phyloP scores from a whole-genome alignment of 2,329 filamentous ascomycete species.

The Diaporthe ilicicola region DNA sequence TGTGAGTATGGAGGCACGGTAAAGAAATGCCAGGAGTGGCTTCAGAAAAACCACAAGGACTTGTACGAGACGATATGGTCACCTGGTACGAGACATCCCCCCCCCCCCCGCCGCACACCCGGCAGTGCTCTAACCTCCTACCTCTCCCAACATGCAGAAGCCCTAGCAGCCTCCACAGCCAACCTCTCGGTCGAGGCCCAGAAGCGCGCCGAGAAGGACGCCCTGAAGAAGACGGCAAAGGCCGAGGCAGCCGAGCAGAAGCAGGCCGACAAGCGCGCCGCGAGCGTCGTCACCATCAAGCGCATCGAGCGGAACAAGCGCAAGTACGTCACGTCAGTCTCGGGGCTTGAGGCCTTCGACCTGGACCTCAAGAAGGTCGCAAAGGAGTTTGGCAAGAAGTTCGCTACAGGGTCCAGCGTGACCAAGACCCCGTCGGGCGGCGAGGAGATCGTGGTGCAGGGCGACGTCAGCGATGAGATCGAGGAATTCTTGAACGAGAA shows the following conservation, averaged over 20 bases:
- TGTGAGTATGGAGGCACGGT: slow-evolving; percentile 97
- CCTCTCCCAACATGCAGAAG: slow-evolving; percentile 62
- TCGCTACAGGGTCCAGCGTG: slow-evolving; percentile 91
- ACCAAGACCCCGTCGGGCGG: slow-evolving; percentile 87
- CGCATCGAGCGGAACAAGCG: slow-evolving; percentile 98
- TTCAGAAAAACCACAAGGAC: slow-evolving; percentile 75
- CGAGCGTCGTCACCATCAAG: slow-evolving; percentile 88
- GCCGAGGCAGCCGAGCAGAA: slow-evolving; percentile 87
- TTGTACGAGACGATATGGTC: slow-evolving; percentile 88
- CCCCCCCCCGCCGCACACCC: slow-evolving; percentile 12
- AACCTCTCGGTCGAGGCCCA: slow-evolving; percentile 90
- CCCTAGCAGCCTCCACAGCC: slow-evolving; percentile 83
- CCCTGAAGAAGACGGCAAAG: slow-evolving; percentile 95
- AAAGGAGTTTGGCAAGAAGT: slow-evolving; percentile 98
- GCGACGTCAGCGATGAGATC: slow-evolving; percentile 94
- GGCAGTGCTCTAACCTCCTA: slow-evolving; percentile 16
- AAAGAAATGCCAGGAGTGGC: slow-evolving; percentile 98
- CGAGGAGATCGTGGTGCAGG: slow-evolving; percentile 98
- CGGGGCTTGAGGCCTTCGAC: slow-evolving; percentile 88
- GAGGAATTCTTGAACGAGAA: slow-evolving; percentile 89
- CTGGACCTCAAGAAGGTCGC: slow-evolving; percentile 92
- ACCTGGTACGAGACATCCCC: slow-evolving; percentile 64
- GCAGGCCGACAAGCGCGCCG: slow-evolving; percentile 82
- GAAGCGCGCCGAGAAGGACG: slow-evolving; percentile 94
- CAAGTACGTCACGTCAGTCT: slow-evolving; percentile 94